Evolutionary conservation across 108 stramenopile species (phyloP).

Genomic region (Pseudonitzschia multistriata): DNA sequence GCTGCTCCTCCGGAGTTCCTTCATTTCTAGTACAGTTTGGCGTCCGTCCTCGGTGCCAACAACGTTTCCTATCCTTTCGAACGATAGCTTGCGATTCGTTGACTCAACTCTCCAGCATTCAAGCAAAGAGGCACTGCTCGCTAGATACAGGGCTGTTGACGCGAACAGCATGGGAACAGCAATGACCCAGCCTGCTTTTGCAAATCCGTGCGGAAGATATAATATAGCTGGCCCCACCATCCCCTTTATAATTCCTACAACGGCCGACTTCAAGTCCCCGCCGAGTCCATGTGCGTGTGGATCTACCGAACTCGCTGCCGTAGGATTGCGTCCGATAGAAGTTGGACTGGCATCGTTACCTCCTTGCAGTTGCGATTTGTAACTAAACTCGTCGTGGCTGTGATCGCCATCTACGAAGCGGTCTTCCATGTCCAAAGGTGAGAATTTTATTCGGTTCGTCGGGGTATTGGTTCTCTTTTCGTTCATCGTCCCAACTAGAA

Average conservation of each 20-base stretch:
- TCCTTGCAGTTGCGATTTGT: not conserved
- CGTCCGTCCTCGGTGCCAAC: not conserved
- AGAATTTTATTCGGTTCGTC: conserved; percentile 8
- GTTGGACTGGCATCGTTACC: not conserved
- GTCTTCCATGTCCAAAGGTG: conserved; percentile 8
- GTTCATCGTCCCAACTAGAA: conserved; percentile 2
- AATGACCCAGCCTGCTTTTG: conserved; percentile 45
- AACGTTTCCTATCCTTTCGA: not conserved
- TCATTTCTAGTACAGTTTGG: not conserved
- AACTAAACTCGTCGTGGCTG: conserved; percentile 6
- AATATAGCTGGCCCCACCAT: conserved; percentile 66
- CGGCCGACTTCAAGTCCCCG: conserved; percentile 44
- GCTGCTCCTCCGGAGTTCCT: not conserved
- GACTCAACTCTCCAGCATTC: conserved; percentile 54
- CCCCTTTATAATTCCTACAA: conserved; percentile 58
- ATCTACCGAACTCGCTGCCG: conserved; percentile 19
- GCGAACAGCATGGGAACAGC: conserved; percentile 47
- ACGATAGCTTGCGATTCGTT: not conserved
- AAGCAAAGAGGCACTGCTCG: conserved; percentile 43
- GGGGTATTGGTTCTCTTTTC: not conserved
- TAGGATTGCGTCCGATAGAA: not conserved
- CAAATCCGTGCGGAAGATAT: conserved; percentile 63
- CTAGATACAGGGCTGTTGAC: conserved; percentile 42
- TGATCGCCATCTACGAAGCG: conserved; percentile 9
- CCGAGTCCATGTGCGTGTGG: conserved; percentile 42